Base-by-base conservation (phyloP, 208 protist species). In the Trypanosoma brucei region DNA sequence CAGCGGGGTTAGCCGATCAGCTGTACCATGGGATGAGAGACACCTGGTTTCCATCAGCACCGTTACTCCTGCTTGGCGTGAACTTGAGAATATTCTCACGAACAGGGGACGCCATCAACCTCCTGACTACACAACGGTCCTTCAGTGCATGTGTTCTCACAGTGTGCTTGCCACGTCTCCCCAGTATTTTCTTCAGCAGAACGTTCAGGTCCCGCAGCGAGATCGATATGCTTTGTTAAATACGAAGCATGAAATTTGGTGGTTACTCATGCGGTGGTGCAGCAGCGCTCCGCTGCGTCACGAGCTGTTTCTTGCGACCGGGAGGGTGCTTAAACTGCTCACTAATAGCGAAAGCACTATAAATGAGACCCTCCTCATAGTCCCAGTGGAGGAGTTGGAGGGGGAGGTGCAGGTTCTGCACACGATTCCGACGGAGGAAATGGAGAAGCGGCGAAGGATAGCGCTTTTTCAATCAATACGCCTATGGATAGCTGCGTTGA, bases 221-320 rank as follows among this genome's bases (percentile, higher is more conserved):
- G 35, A 58, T 51, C 22, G 9, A 36, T 4, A 30, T 3, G 13
- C 22, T 0, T 38, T 22, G 37, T 11, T 39, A 40, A 31, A 35
- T 55, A 7, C 30, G 38, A 31, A 3, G 13, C 56, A 40, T 14
- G n/a, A n/a, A 8, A 1, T 55, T 34, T 73, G 60, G 59, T 64
- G 61, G 52, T 52, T 87, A 37, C 56, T 81, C 33, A 68, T 79
- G 62, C 77, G 78, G 9, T 87, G 81, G 81, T 79, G 68, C 30
- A 84, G 77, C 2, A 59, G 61, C 50, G 46, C 64, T 2, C 45
- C 9, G 4, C 67, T 68, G 33, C 67, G 75, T 53, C 58, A 62
- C 22, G 75, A 71, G 4, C 37, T 87, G 3, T 64, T 65, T n/a
- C 11, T 49, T 35, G 78, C 78, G 0, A 68, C 75, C 44, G 67